Conservation (phyloP, 2,329 filamentous ascomycete species). For the Alternaria infectoria region DNA sequence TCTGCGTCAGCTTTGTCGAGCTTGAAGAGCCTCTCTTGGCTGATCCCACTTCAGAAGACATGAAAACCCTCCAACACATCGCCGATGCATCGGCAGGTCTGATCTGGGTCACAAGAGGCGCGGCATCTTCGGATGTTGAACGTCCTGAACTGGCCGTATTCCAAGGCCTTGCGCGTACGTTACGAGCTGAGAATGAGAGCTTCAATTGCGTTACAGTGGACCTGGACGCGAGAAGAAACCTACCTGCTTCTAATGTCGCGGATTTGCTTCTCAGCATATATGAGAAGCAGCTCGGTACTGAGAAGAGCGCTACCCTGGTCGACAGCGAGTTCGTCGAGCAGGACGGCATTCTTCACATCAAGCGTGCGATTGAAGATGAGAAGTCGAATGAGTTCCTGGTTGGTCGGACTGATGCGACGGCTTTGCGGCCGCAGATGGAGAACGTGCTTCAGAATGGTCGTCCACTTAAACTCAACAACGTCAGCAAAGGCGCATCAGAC, state of each 20-base stretch:
- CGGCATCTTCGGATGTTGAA: conserved; percentile 11
- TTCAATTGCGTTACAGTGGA: conserved; percentile 22
- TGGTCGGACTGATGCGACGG: conserved; percentile 3
- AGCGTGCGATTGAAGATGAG: conserved; percentile 14
- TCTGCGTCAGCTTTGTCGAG: conserved; percentile 21
- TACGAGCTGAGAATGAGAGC: conserved; percentile 20
- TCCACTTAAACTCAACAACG: background rate
- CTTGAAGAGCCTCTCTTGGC: conserved; percentile 15
- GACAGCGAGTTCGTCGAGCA: conserved; percentile 20
- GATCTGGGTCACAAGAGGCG: conserved; percentile 29
- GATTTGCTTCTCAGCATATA: conserved; percentile 4
- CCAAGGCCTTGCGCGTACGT: conserved; percentile 16
- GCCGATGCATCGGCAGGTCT: conserved; percentile 15
- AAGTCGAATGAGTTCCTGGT: conserved; percentile 11
- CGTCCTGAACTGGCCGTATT: conserved; percentile 18
- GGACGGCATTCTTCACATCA: conserved; percentile 11
- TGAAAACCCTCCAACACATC: conserved; percentile 13
- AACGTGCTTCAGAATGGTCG: background rate
- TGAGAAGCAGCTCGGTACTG: background rate
- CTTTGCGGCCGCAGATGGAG: conserved; percentile 9
- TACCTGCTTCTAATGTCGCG: conserved; percentile 4
- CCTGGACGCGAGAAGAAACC: conserved; percentile 13
- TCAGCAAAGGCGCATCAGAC: background rate
- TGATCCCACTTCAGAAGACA: background rate
- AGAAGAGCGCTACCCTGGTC: background rate